Percentiles rank a stretch among this genome's conserved stretches.
Conservation (phyloP, 1,284 basidiomycete species). For the Takashimella koratensis region DNA sequence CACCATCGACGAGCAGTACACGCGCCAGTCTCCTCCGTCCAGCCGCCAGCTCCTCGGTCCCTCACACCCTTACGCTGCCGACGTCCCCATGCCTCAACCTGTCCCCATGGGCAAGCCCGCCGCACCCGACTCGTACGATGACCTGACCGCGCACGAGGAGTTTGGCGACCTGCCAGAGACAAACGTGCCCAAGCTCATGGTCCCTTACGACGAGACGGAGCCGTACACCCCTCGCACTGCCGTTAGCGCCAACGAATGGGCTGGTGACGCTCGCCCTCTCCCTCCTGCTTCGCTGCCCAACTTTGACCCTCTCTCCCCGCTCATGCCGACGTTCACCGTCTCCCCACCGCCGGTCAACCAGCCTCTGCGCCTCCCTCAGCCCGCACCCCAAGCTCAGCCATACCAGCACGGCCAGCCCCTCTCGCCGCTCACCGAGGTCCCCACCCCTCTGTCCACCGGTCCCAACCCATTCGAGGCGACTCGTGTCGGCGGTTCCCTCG, state of each 20-base stretch:
- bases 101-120: conserved; percentile 40
- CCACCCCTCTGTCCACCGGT: conserved; percentile 22
- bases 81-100: conserved; percentile 20
- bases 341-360: conserved; percentile 12
- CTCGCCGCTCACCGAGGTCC: conserved; percentile 38
- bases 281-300: conserved; percentile 24
- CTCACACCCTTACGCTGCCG: not conserved
- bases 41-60: not conserved
- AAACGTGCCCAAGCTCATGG: conserved; percentile 9
- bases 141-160: conserved; percentile 34
- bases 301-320: conserved; percentile 34
- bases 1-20: conserved; percentile 1
- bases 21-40: conserved; percentile 1
- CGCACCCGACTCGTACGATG: conserved; percentile 27
- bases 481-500: not conserved
- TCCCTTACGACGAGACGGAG: conserved; percentile 8
- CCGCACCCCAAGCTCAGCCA: conserved; percentile 25
- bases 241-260: conserved; percentile 17
- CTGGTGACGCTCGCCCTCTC: conserved; percentile 8
- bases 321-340: conserved; percentile 28
- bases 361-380: conserved; percentile 6
- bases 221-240: conserved; percentile 24
- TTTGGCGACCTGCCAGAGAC: conserved; percentile 30
- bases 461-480: conserved; percentile 12
- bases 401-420: conserved; percentile 46